Evolutionary conservation across 805 yeast species (phyloP).

Genomic region (Pichia phayaonensis): DNA sequence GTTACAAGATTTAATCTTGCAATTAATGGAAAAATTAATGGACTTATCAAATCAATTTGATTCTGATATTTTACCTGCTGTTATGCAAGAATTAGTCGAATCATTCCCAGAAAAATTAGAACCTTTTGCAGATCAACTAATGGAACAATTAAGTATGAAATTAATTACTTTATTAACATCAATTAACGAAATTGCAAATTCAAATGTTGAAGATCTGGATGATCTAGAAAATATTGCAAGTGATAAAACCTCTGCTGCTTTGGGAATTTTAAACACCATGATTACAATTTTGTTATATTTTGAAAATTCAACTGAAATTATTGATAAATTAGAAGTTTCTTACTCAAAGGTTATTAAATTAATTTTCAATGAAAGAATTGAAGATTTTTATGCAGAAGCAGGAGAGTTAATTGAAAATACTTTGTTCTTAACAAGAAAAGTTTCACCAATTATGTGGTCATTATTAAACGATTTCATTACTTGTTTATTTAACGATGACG

Average conservation of each 20-base stretch:
- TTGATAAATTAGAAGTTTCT: conserved; percentile 61
- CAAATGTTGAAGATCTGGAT: conserved; percentile 34
- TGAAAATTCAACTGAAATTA: conserved; percentile 70
- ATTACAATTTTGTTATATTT: conserved; percentile 80
- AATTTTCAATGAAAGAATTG: conserved; percentile 57
- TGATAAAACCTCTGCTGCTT: conserved; percentile 79
- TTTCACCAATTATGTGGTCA: conserved; percentile 72
- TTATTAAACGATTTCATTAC: conserved; percentile 45
- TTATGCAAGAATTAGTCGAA: conserved; percentile 94
- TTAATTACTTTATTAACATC: conserved; percentile 66
- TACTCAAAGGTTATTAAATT: conserved; percentile 66
- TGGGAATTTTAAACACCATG: conserved; percentile 81
- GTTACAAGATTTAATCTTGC: conserved; percentile 60
- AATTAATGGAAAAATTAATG: conserved; percentile 74
- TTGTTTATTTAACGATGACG: conserved; percentile 33
- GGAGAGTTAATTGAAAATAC: conserved; percentile 75
- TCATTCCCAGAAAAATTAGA: conserved; percentile 80
- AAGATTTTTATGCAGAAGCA: conserved; percentile 76
- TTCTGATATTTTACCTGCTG: conserved; percentile 77
- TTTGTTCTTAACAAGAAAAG: conserved; percentile 51
- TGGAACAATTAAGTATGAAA: conserved; percentile 61
- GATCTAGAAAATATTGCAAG: conserved; percentile 40
- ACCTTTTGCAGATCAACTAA: conserved; percentile 75
- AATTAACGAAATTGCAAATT: conserved; percentile 50
- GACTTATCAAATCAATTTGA: conserved; percentile 74